Conservation (phyloP, 352 stramenopile species). For the Globisporangium yorkense region DNA sequence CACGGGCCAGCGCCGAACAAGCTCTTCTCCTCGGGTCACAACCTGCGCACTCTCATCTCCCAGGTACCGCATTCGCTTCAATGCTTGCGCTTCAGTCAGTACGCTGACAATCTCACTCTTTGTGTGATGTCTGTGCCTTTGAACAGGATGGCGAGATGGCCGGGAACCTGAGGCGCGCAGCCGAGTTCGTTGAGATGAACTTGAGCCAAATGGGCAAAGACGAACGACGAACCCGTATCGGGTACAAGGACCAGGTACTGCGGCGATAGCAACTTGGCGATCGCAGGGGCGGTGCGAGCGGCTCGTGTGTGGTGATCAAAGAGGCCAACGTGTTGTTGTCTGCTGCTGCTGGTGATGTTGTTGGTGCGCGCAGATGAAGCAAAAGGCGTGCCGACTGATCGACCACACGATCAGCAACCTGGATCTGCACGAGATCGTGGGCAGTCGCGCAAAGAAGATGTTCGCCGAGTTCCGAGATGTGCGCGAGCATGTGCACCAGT, state of each 20-base stretch:
- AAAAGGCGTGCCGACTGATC: slow-evolving; percentile 85
- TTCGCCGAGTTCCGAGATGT: slow-evolving; percentile 96
- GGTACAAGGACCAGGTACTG: slow-evolving; percentile 97
- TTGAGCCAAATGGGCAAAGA: slow-evolving; percentile 96
- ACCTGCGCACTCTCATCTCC: slow-evolving; percentile 93
- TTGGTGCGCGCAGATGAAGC: slow-evolving; percentile 78
- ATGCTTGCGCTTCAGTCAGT: no score
- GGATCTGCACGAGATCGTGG: slow-evolving; percentile 93
- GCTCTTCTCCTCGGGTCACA: slow-evolving; percentile 93
- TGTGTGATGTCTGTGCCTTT: no score
- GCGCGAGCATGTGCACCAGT: slow-evolving; percentile 93
- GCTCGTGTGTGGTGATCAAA: slow-evolving; percentile 9
- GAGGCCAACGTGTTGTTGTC: slow-evolving; percentile 16
- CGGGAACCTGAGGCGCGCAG: slow-evolving; percentile 71
- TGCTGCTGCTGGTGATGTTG: slow-evolving; percentile 9
- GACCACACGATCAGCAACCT: slow-evolving; percentile 93
- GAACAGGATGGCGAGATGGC: slow-evolving; percentile 81
- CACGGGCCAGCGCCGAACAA: slow-evolving; percentile 94
- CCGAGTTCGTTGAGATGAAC: slow-evolving; percentile 95
- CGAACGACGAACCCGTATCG: slow-evolving; percentile 92
- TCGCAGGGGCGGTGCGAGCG: neutral
- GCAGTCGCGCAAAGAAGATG: slow-evolving; percentile 93
- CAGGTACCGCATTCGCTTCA: slow-evolving; percentile 37
- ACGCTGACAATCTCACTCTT: neutral
- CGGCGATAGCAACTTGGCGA: neutral